These are phyloP conservation scores for Gigaspora rosea DNA, from an alignment of 192 early-diverging fungal species.

Conservation along the genomic window DNA sequence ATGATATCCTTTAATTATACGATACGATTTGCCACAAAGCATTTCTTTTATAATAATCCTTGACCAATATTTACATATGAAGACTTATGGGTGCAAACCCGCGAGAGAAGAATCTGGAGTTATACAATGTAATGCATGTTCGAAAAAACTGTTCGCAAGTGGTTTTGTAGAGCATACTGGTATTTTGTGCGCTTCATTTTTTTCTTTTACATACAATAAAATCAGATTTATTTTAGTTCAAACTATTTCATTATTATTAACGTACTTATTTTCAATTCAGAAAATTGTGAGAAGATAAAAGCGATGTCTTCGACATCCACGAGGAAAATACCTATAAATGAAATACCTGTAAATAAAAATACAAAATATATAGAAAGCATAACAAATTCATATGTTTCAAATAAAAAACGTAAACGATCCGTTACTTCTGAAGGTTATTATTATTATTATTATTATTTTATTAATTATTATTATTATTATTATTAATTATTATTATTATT, in stretches of 20 bases:
- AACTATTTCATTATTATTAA: not conserved
- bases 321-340: not conserved
- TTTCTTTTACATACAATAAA: not conserved
- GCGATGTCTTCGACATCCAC: not conserved
- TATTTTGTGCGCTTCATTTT: slow-evolving; percentile 32
- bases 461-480: not conserved
- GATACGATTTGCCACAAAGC: not conserved
- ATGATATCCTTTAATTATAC: slow-evolving; percentile 24
- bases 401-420: slow-evolving; percentile 15
- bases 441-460: not conserved
- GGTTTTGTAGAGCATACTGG: slow-evolving; percentile 65
- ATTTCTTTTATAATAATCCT: not conserved
- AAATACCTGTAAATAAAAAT: not conserved
- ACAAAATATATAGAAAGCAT: not conserved
- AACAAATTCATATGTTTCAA: not conserved
- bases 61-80: slow-evolving; percentile 38
- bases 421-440: not conserved
- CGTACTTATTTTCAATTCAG: not conserved
- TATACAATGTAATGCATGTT: slow-evolving; percentile 67
- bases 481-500: not conserved
- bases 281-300: slow-evolving; percentile 4
- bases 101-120: slow-evolving; percentile 64
- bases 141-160: slow-evolving; percentile 63
- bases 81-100: slow-evolving; percentile 56
- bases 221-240: not conserved